A percentile compares a stretch with the other conserved stretches of the same genome.
Evolutionary conservation across 257 asterid genomes (phyloP).

Genomic region (Penstemon eatonii): DNA sequence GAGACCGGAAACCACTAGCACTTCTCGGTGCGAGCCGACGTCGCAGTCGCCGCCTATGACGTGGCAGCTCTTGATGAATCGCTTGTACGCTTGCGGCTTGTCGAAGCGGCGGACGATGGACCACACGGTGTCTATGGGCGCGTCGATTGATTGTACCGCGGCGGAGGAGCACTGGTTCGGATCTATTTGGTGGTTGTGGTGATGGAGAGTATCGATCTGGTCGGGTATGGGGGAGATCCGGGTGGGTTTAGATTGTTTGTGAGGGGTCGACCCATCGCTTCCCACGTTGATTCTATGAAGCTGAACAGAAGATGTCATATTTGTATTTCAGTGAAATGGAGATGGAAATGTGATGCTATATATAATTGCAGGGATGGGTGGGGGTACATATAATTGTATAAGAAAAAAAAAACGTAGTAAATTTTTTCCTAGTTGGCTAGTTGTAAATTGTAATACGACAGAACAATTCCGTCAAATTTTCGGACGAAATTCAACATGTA

Average conservation of each 20-base stretch:
- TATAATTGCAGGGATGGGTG: conserved; percentile 12
- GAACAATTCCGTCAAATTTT: no score
- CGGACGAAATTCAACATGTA: no score
- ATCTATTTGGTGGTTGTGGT: conserved; percentile 65
- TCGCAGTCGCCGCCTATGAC: conserved; percentile 64
- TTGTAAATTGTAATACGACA: conserved; percentile 16
- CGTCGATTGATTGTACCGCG: conserved; percentile 50
- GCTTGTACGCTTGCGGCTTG: conserved; percentile 78
- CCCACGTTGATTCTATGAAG: conserved; percentile 40
- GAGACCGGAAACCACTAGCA: conserved; percentile 71
- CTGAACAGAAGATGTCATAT: conserved; percentile 67
- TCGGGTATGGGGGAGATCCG: conserved; percentile 44
- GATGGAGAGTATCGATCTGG: conserved; percentile 32
- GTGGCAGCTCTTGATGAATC: conserved; percentile 71
- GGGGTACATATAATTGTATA: background rate
- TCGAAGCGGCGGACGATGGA: conserved; percentile 81
- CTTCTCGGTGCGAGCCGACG: conserved; percentile 78
- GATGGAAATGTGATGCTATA: conserved; percentile 17
- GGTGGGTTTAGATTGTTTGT: conserved; percentile 35
- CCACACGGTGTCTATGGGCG: conserved; percentile 70
- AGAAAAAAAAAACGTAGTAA: background rate
- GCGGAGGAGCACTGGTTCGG: conserved; percentile 73
- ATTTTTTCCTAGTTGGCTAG: conserved; percentile 20
- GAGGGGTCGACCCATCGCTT: conserved; percentile 26
- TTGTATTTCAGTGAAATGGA: background rate